Evolutionary conservation across 2,329 filamentous ascomycete species (phyloP).

Genomic region (Verruconis gallopava): DNA sequence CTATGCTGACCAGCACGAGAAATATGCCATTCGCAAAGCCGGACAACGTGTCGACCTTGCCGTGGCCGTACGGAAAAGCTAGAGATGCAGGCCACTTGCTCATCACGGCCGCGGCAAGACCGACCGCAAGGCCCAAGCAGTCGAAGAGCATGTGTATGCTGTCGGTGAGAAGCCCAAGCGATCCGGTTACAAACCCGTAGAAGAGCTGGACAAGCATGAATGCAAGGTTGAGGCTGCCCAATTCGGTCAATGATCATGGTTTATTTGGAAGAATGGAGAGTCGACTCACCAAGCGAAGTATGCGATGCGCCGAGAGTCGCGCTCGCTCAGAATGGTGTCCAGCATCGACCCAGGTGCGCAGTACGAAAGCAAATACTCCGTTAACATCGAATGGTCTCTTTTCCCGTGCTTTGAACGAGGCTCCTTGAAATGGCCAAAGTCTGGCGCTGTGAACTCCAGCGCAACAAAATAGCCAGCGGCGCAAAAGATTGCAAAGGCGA

Average conservation of each 20-base stretch:
- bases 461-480: neutral
- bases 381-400: constrained; percentile 48
- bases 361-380: constrained; percentile 56
- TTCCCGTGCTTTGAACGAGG: neutral
- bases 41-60: constrained; percentile 91
- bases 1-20: constrained; percentile 85
- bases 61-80: constrained; percentile 86
- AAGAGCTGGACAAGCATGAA: constrained; percentile 95
- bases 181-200: constrained; percentile 88
- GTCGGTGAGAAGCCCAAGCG: constrained; percentile 86
- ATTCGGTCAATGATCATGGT: neutral
- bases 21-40: constrained; percentile 96
- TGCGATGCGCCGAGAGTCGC: constrained; percentile 87
- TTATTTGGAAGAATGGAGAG: neutral
- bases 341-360: constrained; percentile 63
- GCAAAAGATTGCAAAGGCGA: constrained; percentile 1
- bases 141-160: constrained; percentile 99
- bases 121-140: constrained; percentile 82
- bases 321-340: constrained; percentile 76
- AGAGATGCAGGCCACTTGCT: constrained; percentile 91
- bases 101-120: constrained; percentile 81
- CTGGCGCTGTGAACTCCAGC: neutral
- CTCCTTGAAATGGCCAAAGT: neutral
- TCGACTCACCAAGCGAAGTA: constrained; percentile 86
- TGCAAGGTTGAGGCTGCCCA: constrained; percentile 65